Conservation (phyloP, 2,329 filamentous ascomycete genomes). For the Colletotrichum sp. region DNA sequence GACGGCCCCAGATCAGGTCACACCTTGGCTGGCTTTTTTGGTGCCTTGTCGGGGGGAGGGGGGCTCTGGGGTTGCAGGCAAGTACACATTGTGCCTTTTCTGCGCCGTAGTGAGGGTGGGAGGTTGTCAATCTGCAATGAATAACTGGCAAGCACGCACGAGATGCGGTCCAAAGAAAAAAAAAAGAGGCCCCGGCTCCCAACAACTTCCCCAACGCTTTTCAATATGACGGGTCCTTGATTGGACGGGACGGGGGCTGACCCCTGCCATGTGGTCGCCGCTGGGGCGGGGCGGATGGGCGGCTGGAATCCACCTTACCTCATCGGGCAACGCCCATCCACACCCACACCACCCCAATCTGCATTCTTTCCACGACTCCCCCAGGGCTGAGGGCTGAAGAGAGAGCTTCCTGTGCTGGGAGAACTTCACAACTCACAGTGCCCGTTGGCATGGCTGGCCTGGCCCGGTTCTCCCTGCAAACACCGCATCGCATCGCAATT, state of each 20-base stretch:
- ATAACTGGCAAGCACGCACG: constrained; percentile 13
- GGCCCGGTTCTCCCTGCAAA: neutral
- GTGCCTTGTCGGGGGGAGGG: neutral
- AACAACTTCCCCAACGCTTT: constrained; percentile 23
- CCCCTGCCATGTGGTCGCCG: constrained; percentile 12
- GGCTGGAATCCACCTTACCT: constrained; percentile 6
- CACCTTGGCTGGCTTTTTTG: constrained; percentile 5
- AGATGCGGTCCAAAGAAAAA: constrained; percentile 12
- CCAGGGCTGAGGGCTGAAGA: neutral
- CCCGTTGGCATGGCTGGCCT: neutral
- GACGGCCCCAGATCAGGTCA: constrained; percentile 13
- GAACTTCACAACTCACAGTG: neutral
- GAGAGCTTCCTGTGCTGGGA: neutral
- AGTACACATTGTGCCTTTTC: neutral
- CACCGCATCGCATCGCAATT: neutral
- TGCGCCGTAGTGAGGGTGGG: neutral
- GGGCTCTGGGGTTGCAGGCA: neutral
- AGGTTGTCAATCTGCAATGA: constrained; percentile 20
- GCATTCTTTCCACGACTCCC: neutral
- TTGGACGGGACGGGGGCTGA: constrained; percentile 4
- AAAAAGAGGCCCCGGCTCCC: constrained; percentile 9
- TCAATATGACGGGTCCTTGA: constrained; percentile 4
- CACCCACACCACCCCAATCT: neutral
- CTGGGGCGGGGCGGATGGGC: constrained; percentile 16
- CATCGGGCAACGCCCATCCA: neutral